Evolutionary conservation across 495 filamentous ascomycete genomes (phyloP), one percentile per base, ranked within the genome.

Genomic region (Daldinia childiae): DNA sequence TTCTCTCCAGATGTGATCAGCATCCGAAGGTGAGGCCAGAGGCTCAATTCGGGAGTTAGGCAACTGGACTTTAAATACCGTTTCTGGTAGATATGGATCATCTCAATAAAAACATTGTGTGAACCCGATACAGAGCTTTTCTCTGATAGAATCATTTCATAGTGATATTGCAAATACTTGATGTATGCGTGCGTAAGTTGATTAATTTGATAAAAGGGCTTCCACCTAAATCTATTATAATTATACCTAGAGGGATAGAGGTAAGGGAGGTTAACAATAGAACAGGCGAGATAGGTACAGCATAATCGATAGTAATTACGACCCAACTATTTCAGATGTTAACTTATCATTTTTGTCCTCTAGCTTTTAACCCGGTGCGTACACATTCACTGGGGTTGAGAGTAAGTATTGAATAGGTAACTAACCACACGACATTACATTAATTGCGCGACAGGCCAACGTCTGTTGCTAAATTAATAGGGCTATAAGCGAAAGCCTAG

Each of bases 51-150:
- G 34, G 54, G 26, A 43, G 38, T 9, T 57, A 21, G 29, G 48
- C 58, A 51, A 51, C 45, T 19, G 14, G 34, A 29, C 38, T 39
- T 68, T 27, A 62, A 50, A 48, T 56, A 57, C 39, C 38, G 55
- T 52, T 29, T 51, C 55, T 36, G 54, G 52, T 69, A 63, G 60
- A 64, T 69, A 64, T 52, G 60, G 41, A 60, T 69, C 66, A 60
- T 59, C 54, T 59, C 66, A 69, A 69, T 69, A 48, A 48, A 58
- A 21, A 62, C 50, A 51, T 68, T 45, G 38, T 41, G 58, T 62
- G 36, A 55, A 36, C 45, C 19, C 14, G n/a, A 39, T 15, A n/a
- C 17, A 6, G 21, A 21, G 8, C 21, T 36, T 36, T 4, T 36
- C 12, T 11, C 34, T 36, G 34, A 11, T 34, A 11, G 34, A 36